Evolutionary conservation across 2,329 filamentous ascomycete species (phyloP), one percentile per base, ranked within the genome.

Genomic region (Microsporum audouinii): DNA sequence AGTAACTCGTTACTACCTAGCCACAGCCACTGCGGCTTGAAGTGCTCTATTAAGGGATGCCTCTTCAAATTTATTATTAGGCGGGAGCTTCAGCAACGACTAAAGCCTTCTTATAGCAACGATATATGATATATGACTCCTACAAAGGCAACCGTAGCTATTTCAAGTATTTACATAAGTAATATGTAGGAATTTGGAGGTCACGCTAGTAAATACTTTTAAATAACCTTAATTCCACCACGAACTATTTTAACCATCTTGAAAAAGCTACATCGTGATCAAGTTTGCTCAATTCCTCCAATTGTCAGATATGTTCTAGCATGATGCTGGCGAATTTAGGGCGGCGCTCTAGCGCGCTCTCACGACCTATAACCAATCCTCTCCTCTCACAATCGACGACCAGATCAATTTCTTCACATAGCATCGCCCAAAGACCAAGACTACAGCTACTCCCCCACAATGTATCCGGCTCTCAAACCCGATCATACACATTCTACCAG

Each of bases 301-400:
- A 47, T 47, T n/a, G n/a, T 58, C 38, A 36, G 57, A 57, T 65
- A 56, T 47, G 23, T 7, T 55, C 56, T 58, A 59, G 23, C 58
- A 64, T 51, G 63, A 69, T 67, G 68, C 64, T 67, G 58, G 63
- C 64, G 45, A 61, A 65, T 63, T 66, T 66, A 51, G 65, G 68
- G 51, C 64, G 67, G 70, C 71, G 71, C 66, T 64, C 66, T 55
- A 60, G 68, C 68, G 68, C 67, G 64, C 63, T 63, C 63, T 34
- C 41, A 43, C 12, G 10, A 17, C 14, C 57, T n/a, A 59, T 49
- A 53, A 53, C 33, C 57, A 59, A 31, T 64, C 60, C 53, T 17
- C 1, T n/a, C 2, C 7, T 47, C 6, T 38, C 36, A 23, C 56
- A 47, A 43, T 45, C 27, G 34, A 31, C 33, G 34, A 17, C 41